phyloP scores from a whole-genome alignment of 2,329 filamentous ascomycete genomes.

The Ceratocystis colombiana region DNA sequence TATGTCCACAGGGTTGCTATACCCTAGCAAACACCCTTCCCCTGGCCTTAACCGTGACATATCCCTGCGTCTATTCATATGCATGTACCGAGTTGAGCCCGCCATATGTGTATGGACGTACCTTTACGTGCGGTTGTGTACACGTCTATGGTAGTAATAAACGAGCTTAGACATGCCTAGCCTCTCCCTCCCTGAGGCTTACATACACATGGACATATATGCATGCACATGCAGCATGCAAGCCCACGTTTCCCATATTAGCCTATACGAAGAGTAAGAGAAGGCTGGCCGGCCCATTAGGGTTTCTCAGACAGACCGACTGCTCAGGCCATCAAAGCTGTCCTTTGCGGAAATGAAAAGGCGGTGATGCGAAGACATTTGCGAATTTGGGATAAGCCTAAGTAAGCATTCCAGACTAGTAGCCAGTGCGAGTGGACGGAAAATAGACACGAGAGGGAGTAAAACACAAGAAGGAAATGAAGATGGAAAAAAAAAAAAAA shows the following conservation, averaged over 20 bases:
- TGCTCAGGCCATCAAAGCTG: background rate
- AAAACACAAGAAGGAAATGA: background rate
- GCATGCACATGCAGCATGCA: background rate
- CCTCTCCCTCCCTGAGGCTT: background rate
- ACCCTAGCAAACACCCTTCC: background rate
- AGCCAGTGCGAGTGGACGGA: background rate
- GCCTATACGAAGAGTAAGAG: background rate
- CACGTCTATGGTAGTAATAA: constrained; percentile 1
- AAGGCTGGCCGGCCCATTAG: background rate
- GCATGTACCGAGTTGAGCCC: background rate
- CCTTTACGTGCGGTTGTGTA: background rate
- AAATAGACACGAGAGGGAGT: background rate
- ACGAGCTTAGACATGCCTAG: background rate
- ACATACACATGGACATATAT: background rate
- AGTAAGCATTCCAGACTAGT: background rate
- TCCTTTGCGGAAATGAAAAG: constrained; percentile 10
- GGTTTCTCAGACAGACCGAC: background rate
- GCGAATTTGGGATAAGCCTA: background rate
- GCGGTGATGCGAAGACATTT: background rate
- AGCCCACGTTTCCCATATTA: background rate
- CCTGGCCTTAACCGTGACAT: background rate
- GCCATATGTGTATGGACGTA: background rate
- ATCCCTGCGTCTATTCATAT: background rate
- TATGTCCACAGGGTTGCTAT: background rate
- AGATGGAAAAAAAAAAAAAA: background rate